These are phyloP conservation scores for Triticum dicoccoides DNA, from an alignment of 176 grass and related monocot species.

Conservation along the genomic window DNA sequence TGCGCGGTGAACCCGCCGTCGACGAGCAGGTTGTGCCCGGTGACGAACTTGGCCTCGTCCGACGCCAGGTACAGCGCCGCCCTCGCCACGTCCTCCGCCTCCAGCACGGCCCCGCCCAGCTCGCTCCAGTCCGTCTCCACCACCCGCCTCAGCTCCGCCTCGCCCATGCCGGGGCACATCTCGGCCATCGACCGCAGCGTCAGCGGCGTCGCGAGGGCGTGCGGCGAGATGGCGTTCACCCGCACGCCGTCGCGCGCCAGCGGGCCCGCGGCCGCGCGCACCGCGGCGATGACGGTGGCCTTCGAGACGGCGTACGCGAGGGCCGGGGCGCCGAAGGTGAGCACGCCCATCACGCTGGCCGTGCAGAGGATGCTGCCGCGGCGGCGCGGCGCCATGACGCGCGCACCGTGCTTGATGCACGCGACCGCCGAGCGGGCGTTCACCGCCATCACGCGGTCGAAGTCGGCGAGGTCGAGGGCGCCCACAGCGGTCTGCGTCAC, in stretches of 20 bases:
- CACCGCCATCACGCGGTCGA: slow-evolving; percentile 36
- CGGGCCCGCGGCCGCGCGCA: slow-evolving; percentile 16
- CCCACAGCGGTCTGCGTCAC: neutral
- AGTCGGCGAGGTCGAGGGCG: neutral
- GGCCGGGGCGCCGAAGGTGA: slow-evolving; percentile 9
- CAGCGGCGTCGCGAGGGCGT: slow-evolving; percentile 31
- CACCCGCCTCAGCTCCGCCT: slow-evolving; percentile 17
- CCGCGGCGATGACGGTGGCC: slow-evolving; percentile 14
- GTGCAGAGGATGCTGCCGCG: slow-evolving; percentile 72
- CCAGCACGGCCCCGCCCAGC: slow-evolving; percentile 15
- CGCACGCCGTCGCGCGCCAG: slow-evolving; percentile 31
- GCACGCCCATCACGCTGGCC: slow-evolving; percentile 39
- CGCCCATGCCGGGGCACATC: neutral
- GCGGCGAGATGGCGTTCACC: slow-evolving; percentile 41
- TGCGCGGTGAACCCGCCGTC: slow-evolving; percentile 35
- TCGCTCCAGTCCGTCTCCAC: slow-evolving; percentile 29
- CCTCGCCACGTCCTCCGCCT: slow-evolving; percentile 33
- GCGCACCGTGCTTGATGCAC: slow-evolving; percentile 63
- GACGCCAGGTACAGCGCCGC: slow-evolving; percentile 38
- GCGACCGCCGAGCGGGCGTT: slow-evolving; percentile 57
- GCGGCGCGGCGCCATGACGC: slow-evolving; percentile 56
- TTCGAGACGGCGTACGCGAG: slow-evolving; percentile 38
- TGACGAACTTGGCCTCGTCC: slow-evolving; percentile 39
- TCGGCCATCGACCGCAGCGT: neutral
- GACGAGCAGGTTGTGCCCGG: slow-evolving; percentile 32